Conservation (phyloP, 495 filamentous ascomycete genomes). For the Penicillium ochrochloron region DNA sequence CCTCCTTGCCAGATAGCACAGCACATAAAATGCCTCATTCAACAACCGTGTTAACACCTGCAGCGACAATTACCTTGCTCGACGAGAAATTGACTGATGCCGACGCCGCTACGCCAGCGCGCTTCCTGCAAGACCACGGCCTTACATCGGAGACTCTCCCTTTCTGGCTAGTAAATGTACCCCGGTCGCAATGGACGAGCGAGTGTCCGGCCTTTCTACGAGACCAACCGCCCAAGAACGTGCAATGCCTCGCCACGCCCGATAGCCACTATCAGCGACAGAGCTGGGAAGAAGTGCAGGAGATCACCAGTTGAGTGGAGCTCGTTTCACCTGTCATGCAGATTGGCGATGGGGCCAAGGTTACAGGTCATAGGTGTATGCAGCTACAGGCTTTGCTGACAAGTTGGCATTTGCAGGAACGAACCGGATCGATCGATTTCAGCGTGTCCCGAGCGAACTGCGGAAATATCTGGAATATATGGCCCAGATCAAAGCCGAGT, state of each 20-base stretch:
- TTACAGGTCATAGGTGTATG: not conserved
- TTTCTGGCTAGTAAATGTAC: slow-evolving; percentile 84
- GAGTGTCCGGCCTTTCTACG: slow-evolving; percentile 73
- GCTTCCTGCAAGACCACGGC: slow-evolving; percentile 15
- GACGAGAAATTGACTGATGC: slow-evolving; percentile 33
- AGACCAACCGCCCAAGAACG: slow-evolving; percentile 51
- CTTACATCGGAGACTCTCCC: slow-evolving; percentile 47
- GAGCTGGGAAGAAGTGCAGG: slow-evolving; percentile 66
- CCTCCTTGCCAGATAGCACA: not conserved
- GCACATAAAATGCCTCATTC: slow-evolving; percentile 21
- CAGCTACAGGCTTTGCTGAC: not conserved
- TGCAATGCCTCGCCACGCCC: slow-evolving; percentile 65
- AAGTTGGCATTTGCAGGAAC: slow-evolving; percentile 32
- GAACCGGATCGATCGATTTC: slow-evolving; percentile 75
- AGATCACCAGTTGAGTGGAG: slow-evolving; percentile 56
- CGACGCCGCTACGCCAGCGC: slow-evolving; percentile 19
- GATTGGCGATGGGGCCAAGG: not conserved
- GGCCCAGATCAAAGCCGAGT: slow-evolving; percentile 60
- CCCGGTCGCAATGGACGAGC: slow-evolving; percentile 58
- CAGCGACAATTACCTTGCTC: slow-evolving; percentile 31
- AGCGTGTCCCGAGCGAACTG: slow-evolving; percentile 73
- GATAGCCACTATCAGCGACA: slow-evolving; percentile 61
- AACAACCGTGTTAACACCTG: slow-evolving; percentile 22
- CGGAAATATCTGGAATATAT: slow-evolving; percentile 72
- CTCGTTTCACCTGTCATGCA: slow-evolving; percentile 9